Conservation (phyloP, 2,329 filamentous ascomycete species). For the Penicillium hordei region DNA sequence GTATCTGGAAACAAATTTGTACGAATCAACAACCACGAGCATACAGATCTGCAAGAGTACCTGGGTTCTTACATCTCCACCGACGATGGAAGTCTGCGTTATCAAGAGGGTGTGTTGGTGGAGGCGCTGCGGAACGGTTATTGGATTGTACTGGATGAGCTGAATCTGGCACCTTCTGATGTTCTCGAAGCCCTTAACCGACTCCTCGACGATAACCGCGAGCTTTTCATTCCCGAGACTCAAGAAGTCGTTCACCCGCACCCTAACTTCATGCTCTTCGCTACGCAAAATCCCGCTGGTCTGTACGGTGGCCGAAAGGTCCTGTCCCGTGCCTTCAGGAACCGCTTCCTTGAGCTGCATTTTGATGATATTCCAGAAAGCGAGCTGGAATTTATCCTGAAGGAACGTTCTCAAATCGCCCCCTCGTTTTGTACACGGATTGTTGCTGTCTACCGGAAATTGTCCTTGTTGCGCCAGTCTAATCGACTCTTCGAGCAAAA, state of each 20-base stretch:
- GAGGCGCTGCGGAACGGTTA: constrained; percentile 89
- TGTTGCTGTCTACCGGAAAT: constrained; percentile 88
- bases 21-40: constrained; percentile 98
- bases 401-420: constrained; percentile 82
- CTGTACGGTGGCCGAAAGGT: constrained; percentile 93
- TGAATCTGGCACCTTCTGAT: constrained; percentile 95
- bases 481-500: constrained; percentile 94
- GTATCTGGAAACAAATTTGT: constrained; percentile 96
- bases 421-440: constrained; percentile 90
- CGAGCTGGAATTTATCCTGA: constrained; percentile 87
- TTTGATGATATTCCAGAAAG: constrained; percentile 97
- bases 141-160: constrained; percentile 97
- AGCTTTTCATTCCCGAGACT: constrained; percentile 92
- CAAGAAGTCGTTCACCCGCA: constrained; percentile 92
- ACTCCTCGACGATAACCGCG: constrained; percentile 91
- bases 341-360: constrained; percentile 93
- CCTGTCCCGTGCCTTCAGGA: constrained; percentile 90
- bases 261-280: constrained; percentile 95
- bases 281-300: constrained; percentile 94
- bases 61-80: constrained; percentile 90
- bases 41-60: constrained; percentile 97
- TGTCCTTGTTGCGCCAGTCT: constrained; percentile 85
- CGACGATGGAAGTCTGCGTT: constrained; percentile 77
- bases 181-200: constrained; percentile 95
- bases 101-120: constrained; percentile 91